Conservation (phyloP, 306 rosid species). For the Bauhinia variegata region DNA sequence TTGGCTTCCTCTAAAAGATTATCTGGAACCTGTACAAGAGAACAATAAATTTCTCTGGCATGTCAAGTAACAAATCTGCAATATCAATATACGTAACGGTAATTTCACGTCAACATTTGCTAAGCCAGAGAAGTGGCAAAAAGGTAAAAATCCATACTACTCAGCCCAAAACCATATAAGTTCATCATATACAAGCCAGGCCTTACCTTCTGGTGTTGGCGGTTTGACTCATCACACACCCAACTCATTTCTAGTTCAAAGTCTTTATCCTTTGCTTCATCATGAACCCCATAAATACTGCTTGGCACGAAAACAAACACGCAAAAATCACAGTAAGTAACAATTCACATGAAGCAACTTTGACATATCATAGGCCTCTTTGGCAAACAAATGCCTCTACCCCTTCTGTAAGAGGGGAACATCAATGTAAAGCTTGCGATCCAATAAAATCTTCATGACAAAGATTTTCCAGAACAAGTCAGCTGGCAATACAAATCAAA, state of each 20-base stretch:
- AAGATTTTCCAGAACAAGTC: not conserved
- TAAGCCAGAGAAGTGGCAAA: not conserved
- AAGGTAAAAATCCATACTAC: not conserved
- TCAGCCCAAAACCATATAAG: too few relatives aligned
- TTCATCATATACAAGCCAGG: not conserved
- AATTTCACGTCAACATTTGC: not conserved
- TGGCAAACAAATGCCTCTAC: too few relatives aligned
- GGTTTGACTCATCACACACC: conserved; percentile 97
- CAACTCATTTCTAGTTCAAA: conserved; percentile 96
- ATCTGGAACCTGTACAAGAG: conserved; percentile 70
- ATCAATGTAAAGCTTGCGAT: conserved; percentile 1
- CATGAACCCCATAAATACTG: conserved; percentile 96
- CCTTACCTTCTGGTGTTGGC: conserved; percentile 84
- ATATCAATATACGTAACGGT: not conserved
- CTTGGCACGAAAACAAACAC: conserved; percentile 11
- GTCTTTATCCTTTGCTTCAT: conserved; percentile 96
- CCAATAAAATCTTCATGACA: not conserved
- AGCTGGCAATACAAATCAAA: conserved; percentile 5
- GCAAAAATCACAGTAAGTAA: conserved; percentile 6
- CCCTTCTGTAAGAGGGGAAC: too few relatives aligned
- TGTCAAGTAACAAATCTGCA: not conserved
- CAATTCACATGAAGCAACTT: conserved; percentile 18
- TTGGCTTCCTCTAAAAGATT: conserved; percentile 81
- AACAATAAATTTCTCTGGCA: too few relatives aligned
- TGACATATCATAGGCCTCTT: too few relatives aligned